Percentiles rank a stretch among this genome's conserved stretches.
phyloP scores from a whole-genome alignment of 768 basidiomycete species.

The Leucocoprinus leucothites region DNA sequence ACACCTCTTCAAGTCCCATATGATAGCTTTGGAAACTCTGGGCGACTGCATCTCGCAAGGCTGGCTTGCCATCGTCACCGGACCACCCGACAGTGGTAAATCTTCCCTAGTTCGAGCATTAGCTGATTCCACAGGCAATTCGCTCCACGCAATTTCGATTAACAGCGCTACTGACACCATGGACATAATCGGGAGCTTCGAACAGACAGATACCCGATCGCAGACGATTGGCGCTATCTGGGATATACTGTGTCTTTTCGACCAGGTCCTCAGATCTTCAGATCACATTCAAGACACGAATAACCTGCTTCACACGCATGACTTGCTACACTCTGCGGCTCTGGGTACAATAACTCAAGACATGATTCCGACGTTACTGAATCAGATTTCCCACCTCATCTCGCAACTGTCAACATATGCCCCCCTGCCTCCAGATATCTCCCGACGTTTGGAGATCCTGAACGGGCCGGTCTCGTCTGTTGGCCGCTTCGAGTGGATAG shows the following conservation, averaged over 20 bases:
- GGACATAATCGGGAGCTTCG: slow-evolving; percentile 94
- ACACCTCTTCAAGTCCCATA: slow-evolving; percentile 58
- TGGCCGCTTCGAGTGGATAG: slow-evolving; percentile 89
- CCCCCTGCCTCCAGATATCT: not conserved
- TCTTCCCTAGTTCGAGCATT: slow-evolving; percentile 66
- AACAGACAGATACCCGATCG: slow-evolving; percentile 71
- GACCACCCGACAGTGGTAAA: slow-evolving; percentile 74
- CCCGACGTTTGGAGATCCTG: not conserved
- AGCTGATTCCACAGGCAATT: slow-evolving; percentile 67
- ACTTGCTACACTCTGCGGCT: slow-evolving; percentile 14
- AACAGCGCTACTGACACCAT: slow-evolving; percentile 89
- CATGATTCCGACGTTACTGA: slow-evolving; percentile 7
- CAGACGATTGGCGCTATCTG: slow-evolving; percentile 36
- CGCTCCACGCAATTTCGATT: slow-evolving; percentile 70
- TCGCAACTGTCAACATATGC: slow-evolving; percentile 6
- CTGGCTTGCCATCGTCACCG: slow-evolving; percentile 90
- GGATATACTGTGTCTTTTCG: slow-evolving; percentile 35
- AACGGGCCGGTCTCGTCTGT: slow-evolving; percentile 13
- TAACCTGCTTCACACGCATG: slow-evolving; percentile 7
- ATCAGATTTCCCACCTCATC: slow-evolving; percentile 10
- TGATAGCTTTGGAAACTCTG: slow-evolving; percentile 70
- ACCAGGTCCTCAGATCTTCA: slow-evolving; percentile 30
- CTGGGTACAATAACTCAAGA: slow-evolving; percentile 4
- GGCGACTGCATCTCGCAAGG: slow-evolving; percentile 68
- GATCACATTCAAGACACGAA: not conserved